Percentiles rank a stretch among this genome's conserved stretches.
Evolutionary conservation across 129 eudicot species (phyloP).

Genomic region (Pittosporum tobira): DNA sequence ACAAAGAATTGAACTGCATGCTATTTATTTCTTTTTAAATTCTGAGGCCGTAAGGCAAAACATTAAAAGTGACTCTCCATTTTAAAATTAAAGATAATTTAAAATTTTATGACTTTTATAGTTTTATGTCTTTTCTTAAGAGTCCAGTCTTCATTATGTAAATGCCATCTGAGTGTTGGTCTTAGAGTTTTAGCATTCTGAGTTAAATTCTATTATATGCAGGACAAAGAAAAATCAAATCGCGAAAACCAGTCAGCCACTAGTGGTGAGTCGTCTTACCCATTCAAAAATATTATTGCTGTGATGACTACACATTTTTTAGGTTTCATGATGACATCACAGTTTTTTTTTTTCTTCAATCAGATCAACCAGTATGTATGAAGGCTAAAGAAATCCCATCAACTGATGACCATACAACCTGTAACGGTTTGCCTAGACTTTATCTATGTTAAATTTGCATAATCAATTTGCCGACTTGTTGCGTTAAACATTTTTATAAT

Average conservation of each 20-base stretch:
- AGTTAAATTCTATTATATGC: constrained; percentile 11
- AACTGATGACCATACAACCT: constrained; percentile 12
- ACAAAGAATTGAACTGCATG: too few relatives aligned
- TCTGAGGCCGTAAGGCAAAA: too few relatives aligned
- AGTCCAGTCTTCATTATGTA: too few relatives aligned
- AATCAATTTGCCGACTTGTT: background rate
- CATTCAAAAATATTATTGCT: background rate
- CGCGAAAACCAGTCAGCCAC: constrained; percentile 23
- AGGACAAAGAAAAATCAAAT: constrained; percentile 35
- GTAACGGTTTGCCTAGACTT: constrained; percentile 14
- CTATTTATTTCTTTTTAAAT: too few relatives aligned
- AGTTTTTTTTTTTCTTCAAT: background rate
- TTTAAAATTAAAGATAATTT: too few relatives aligned
- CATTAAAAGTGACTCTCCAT: too few relatives aligned
- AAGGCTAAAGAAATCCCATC: constrained; percentile 21
- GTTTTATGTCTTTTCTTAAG: background rate
- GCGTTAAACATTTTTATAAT: background rate
- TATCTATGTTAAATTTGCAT: background rate
- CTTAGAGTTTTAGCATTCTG: background rate
- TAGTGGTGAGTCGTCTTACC: constrained; percentile 22
- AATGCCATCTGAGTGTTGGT: background rate
- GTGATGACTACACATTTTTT: background rate
- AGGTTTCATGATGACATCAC: background rate
- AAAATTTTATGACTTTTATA: background rate
- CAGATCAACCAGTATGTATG: constrained; percentile 7